Base-by-base conservation (phyloP, 1,139 yeast species). In the Zygosaccharomyces pseudobailii region DNA sequence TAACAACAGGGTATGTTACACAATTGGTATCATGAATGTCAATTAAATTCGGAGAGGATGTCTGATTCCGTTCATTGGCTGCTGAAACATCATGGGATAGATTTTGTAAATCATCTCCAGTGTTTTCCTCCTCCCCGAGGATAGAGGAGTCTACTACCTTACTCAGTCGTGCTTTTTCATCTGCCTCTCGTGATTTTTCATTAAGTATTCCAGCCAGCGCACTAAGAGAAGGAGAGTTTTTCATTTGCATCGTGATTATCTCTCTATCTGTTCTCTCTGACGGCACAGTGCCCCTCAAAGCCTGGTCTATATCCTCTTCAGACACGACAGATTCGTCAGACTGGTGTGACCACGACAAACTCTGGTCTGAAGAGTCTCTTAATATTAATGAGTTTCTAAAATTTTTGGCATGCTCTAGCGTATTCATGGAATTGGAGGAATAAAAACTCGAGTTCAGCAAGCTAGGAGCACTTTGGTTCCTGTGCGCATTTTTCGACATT, bases 331-430 rank as follows among this genome's bases (percentile, higher is more conserved):
- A 40, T 13, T 24, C 40, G n/a, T 40, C 43, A 9, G 48, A 40
- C 25, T 36, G 42, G 23, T 46, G 24, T n/a, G 51, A 40, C n/a
- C 31, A 34, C 9, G 30, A 28, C 9, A 56, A 36, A 40, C 57
- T 55, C 8, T 48, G 51, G 30, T 57, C 62, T 8, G 59, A 55
- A 27, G 57, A 39, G 23, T 57, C 63, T 33, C 52, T 52, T 28
- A 75, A 50, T 69, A 72, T 51, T 78, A 70, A 39, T 4, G 84
- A 75, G 51, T 73, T 71, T 50, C 82, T 69, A 38, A 80, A 65
- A 46, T 70, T 74, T 35, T 68, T 63, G 7, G 76, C 75, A 58
- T 79, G 84, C 42, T 70, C 73, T 8, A 56, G 53, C 25, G 67
- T 61, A 36, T 67, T 61, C 10, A 63, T 51, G 9, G 58, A 56